Evolutionary conservation across 31 red algal genomes (phyloP).

Genomic region (Pterothamnion heteromorphum): DNA sequence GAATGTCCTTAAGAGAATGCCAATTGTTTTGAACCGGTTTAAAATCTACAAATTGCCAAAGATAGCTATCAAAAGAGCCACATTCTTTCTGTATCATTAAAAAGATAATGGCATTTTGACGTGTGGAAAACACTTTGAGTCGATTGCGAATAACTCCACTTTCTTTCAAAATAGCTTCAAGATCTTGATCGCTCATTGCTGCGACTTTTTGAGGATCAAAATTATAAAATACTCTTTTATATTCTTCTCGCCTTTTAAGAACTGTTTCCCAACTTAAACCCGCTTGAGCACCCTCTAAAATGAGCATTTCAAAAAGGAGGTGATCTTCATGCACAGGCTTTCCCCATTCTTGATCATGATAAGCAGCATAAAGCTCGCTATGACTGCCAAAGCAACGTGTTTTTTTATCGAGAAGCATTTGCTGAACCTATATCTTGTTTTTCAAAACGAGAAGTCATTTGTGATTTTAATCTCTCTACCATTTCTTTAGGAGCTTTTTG

Average conservation of each 20-base stretch:
- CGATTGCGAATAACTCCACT: slow-evolving; percentile 61
- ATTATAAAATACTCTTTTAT: slow-evolving; percentile 57
- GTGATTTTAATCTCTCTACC: too few species aligned
- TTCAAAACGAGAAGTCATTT: too few species aligned
- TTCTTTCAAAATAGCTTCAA: slow-evolving; percentile 45
- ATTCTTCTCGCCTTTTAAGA: slow-evolving; percentile 56
- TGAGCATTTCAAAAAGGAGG: slow-evolving; percentile 63
- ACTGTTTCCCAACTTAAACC: slow-evolving; percentile 69
- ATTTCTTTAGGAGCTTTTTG: too few species aligned
- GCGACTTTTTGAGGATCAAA: slow-evolving; percentile 59
- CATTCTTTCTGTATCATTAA: slow-evolving; percentile 50
- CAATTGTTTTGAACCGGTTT: slow-evolving; percentile 28
- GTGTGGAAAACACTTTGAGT: slow-evolving; percentile 51
- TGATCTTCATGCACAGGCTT: slow-evolving; percentile 56
- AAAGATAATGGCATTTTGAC: slow-evolving; percentile 56
- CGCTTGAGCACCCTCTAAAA: slow-evolving; percentile 65
- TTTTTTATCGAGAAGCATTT: too few species aligned
- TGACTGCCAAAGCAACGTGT: too few species aligned
- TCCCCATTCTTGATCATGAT: slow-evolving; percentile 88
- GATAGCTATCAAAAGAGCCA: slow-evolving; percentile 41
- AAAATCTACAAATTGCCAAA: slow-evolving; percentile 58
- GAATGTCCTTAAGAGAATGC: not conserved
- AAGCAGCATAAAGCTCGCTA: not conserved
- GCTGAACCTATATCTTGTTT: too few species aligned
- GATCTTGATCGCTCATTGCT: slow-evolving; percentile 47